These are phyloP conservation scores for Ramichloridium luteum DNA, from an alignment of 2,329 filamentous ascomycete genomes.

Conservation along the genomic window DNA sequence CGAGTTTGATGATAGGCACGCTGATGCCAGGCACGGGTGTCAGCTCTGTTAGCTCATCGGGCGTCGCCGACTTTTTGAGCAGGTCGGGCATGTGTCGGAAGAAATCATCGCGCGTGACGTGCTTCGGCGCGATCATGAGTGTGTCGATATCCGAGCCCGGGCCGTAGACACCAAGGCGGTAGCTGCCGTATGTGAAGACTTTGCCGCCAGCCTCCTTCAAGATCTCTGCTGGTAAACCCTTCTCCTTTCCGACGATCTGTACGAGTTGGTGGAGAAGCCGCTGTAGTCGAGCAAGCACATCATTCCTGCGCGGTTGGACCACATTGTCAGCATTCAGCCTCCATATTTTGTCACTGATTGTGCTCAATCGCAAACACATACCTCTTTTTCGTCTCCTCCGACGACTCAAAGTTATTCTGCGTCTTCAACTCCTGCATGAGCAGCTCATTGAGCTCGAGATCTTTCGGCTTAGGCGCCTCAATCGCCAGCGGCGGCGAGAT, in stretches of 20 bases:
- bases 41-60: slow-evolving; percentile 72
- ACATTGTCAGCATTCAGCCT: slow-evolving; percentile 10
- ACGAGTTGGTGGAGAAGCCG: slow-evolving; percentile 78
- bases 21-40: slow-evolving; percentile 79
- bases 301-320: slow-evolving; percentile 45
- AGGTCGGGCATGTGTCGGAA: slow-evolving; percentile 78
- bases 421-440: slow-evolving; percentile 73
- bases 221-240: slow-evolving; percentile 61
- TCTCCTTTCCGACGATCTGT: slow-evolving; percentile 61
- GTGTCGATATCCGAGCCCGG: slow-evolving; percentile 98
- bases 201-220: slow-evolving; percentile 79
- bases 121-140: slow-evolving; percentile 79
- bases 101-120: slow-evolving; percentile 81
- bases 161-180: slow-evolving; percentile 82
- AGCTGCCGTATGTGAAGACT: slow-evolving; percentile 94
- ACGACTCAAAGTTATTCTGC: slow-evolving; percentile 84
- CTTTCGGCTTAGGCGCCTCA: slow-evolving; percentile 60
- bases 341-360: background rate
- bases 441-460: slow-evolving; percentile 63
- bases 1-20: slow-evolving; percentile 95
- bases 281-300: slow-evolving; percentile 66
- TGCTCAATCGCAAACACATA: slow-evolving; percentile 32
- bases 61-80: slow-evolving; percentile 61
- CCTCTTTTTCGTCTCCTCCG: slow-evolving; percentile 74
- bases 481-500: slow-evolving; percentile 54